A percentile compares a stretch with the other conserved stretches of the same genome.
Conservation (phyloP, 768 basidiomycete species). For the Termitomyces heimii region DNA sequence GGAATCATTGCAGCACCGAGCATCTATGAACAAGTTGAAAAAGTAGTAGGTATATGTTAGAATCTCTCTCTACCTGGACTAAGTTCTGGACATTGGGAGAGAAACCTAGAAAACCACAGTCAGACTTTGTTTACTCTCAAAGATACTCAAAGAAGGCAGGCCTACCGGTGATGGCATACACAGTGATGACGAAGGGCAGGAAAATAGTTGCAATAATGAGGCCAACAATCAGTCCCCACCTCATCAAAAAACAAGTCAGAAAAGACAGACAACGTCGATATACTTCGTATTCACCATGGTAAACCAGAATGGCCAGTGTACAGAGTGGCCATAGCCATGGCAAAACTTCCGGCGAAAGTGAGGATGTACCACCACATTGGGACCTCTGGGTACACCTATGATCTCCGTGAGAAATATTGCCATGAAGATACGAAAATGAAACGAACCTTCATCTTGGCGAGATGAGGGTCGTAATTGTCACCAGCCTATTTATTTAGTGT, state of each 20-base stretch:
- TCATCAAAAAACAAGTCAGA: constrained; percentile 1
- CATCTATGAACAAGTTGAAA: constrained; percentile 24
- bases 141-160: constrained; percentile 1
- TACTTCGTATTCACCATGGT: constrained; percentile 37
- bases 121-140: background rate
- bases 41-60: constrained; percentile 45
- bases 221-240: constrained; percentile 50
- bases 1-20: constrained; percentile 38
- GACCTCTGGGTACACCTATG: constrained; percentile 28
- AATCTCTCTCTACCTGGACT: constrained; percentile 41
- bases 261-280: background rate
- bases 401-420: background rate
- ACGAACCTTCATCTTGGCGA: constrained; percentile 45
- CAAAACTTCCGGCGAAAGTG: constrained; percentile 36
- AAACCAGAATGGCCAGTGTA: constrained; percentile 49
- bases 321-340: constrained; percentile 47
- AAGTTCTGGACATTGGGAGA: constrained; percentile 29
- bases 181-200: constrained; percentile 47
- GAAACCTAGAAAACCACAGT: constrained; percentile 20
- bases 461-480: constrained; percentile 45
- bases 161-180: constrained; percentile 45
- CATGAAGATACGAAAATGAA: background rate
- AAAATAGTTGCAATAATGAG: constrained; percentile 44
- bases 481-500: constrained; percentile 17
- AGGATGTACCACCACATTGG: constrained; percentile 48